Evolutionary conservation across 2,329 filamentous ascomycete species (phyloP).

Genomic region (Ophiostoma ulmi): DNA sequence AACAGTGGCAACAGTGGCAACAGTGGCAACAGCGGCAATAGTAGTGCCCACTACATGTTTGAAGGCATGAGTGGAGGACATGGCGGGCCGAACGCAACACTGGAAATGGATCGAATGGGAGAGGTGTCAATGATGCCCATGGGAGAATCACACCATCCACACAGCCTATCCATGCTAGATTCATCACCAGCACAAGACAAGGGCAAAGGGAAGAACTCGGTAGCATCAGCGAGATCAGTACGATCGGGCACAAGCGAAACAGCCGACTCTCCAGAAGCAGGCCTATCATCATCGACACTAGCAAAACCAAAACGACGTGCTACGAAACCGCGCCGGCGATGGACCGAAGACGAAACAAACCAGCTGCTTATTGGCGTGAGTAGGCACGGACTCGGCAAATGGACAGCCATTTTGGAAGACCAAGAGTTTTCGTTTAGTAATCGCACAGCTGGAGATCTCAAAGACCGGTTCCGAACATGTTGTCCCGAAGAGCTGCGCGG

Average conservation of each 20-base stretch:
- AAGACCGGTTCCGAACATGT: slow-evolving; percentile 62
- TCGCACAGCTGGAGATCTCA: slow-evolving; percentile 57
- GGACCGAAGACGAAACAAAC: slow-evolving; percentile 61
- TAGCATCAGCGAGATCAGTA: slow-evolving; percentile 20
- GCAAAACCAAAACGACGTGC: slow-evolving; percentile 49
- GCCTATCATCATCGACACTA: slow-evolving; percentile 24
- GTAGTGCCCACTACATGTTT: background rate
- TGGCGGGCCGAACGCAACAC: slow-evolving; percentile 21
- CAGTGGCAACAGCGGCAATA: slow-evolving; percentile 1
- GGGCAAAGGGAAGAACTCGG: slow-evolving; percentile 28
- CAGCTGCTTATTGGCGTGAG: slow-evolving; percentile 57
- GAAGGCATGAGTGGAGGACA: slow-evolving; percentile 25
- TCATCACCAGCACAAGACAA: slow-evolving; percentile 13
- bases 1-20: slow-evolving; percentile 28
- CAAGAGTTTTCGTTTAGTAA: slow-evolving; percentile 56
- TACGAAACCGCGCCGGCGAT: slow-evolving; percentile 56
- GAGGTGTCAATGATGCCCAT: slow-evolving; percentile 7
- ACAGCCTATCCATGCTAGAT: slow-evolving; percentile 12
- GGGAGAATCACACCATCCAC: slow-evolving; percentile 1
- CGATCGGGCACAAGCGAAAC: slow-evolving; percentile 16
- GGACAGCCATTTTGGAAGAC: slow-evolving; percentile 61
- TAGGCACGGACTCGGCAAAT: slow-evolving; percentile 59
- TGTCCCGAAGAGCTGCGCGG: slow-evolving; percentile 56
- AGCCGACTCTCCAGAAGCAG: slow-evolving; percentile 15
- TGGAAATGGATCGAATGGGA: slow-evolving; percentile 30